These are phyloP conservation scores for Cerrena zonata DNA, from an alignment of 1,284 basidiomycete species.

Conservation along the genomic window DNA sequence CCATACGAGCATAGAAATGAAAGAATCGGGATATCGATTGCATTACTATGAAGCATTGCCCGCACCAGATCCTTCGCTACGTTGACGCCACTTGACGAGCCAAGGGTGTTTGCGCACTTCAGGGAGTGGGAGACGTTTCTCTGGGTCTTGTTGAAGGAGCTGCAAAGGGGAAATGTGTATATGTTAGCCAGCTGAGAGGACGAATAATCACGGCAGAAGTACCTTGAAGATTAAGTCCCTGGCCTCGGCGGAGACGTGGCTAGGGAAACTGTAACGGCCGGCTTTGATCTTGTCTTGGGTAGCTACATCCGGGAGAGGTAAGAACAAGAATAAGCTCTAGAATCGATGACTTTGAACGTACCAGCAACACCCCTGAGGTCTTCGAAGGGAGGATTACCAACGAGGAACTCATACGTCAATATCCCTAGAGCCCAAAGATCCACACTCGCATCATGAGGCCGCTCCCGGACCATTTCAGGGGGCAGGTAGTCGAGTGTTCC, in stretches of 20 bases:
- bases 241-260: conserved; percentile 59
- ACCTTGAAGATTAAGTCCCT: conserved; percentile 62
- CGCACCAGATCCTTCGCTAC: no score
- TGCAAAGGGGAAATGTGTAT: conserved; percentile 27
- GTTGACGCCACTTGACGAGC: conserved; percentile 77
- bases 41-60: no score
- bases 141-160: conserved; percentile 85
- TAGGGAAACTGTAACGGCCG: no score
- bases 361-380: conserved; percentile 73
- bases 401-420: conserved; percentile 90
- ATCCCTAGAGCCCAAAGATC: conserved; percentile 98
- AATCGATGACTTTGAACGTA: no score
- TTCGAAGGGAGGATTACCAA: conserved; percentile 92
- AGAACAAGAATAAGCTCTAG: background rate
- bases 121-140: conserved; percentile 73
- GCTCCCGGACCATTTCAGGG: conserved; percentile 96
- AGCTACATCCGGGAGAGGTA: no score
- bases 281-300: no score
- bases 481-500: conserved; percentile 96
- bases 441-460: conserved; percentile 81
- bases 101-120: conserved; percentile 88
- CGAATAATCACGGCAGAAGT: conserved; percentile 14
- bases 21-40: no score
- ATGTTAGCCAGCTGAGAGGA: conserved; percentile 16
- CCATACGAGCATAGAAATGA: no score